Conservation (phyloP, 2,329 filamentous ascomycete genomes). For the Colletotrichum agaves region DNA sequence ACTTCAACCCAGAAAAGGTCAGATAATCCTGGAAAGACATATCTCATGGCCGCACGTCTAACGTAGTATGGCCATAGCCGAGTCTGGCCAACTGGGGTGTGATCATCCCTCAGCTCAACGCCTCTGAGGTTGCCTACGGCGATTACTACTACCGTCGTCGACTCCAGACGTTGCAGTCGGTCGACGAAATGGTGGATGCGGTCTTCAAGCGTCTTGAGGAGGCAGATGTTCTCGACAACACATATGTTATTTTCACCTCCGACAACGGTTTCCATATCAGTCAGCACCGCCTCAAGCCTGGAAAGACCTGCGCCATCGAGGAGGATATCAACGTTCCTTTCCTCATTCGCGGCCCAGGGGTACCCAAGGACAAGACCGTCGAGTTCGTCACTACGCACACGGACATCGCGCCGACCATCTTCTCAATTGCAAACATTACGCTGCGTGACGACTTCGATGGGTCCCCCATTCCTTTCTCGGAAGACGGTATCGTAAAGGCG, state of each 20-base stretch:
- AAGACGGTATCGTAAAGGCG: conserved; percentile 39
- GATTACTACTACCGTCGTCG: conserved; percentile 64
- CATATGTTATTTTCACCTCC: conserved; percentile 68
- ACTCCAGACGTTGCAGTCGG: conserved; percentile 62
- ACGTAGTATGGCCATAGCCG: conserved; percentile 40
- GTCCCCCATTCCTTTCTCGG: conserved; percentile 57
- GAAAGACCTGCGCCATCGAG: conserved; percentile 68
- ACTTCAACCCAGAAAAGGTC: conserved; percentile 73
- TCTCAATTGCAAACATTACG: conserved; percentile 56
- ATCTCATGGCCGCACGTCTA: not conserved
- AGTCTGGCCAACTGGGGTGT: conserved; percentile 60
- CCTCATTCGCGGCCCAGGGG: conserved; percentile 64
- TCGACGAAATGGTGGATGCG: conserved; percentile 65
- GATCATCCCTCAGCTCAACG: conserved; percentile 52
- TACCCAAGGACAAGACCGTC: conserved; percentile 52
- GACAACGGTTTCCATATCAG: conserved; percentile 72
- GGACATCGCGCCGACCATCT: conserved; percentile 70
- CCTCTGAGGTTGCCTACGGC: conserved; percentile 55
- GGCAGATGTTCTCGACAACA: conserved; percentile 70
- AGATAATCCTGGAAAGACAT: not conserved
- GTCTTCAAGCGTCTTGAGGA: conserved; percentile 55
- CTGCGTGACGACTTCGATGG: conserved; percentile 66
- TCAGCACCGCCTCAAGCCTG: conserved; percentile 67
- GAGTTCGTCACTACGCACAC: conserved; percentile 68
- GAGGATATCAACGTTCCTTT: conserved; percentile 70